Evolutionary conservation across 108 stramenopile species (phyloP).

Genomic region (Pseudonitzschia multistriata): DNA sequence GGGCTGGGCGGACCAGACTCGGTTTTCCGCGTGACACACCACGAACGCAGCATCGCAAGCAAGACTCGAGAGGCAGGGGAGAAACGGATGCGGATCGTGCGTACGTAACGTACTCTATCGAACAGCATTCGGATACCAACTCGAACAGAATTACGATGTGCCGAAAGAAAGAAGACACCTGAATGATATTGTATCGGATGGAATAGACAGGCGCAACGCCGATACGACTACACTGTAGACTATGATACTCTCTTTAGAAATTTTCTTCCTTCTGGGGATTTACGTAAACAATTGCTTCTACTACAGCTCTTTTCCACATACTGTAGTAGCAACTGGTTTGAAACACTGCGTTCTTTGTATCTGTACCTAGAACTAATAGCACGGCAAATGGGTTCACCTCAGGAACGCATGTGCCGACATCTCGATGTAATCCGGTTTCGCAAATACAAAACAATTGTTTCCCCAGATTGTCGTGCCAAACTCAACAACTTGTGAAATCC

Average conservation of each 20-base stretch:
- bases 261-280: conserved; percentile 1
- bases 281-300: neutral
- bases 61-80: neutral
- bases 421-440: too few relatives aligned
- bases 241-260: too few relatives aligned
- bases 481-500: too few relatives aligned
- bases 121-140: neutral
- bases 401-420: too few relatives aligned
- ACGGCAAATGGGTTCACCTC: too few relatives aligned
- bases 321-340: too few relatives aligned
- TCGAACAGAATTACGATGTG: conserved; percentile 1
- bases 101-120: neutral
- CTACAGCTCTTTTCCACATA: too few relatives aligned
- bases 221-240: too few relatives aligned
- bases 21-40: neutral
- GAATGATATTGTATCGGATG: neutral
- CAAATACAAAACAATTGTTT: too few relatives aligned
- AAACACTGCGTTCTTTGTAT: too few relatives aligned
- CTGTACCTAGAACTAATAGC: too few relatives aligned
- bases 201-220: neutral
- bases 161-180: neutral
- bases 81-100: neutral
- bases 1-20: neutral
- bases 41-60: neutral
- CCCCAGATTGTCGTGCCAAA: too few relatives aligned